phyloP scores from a whole-genome alignment of 331 rosid genomes.

The Phaseolus coccineus region DNA sequence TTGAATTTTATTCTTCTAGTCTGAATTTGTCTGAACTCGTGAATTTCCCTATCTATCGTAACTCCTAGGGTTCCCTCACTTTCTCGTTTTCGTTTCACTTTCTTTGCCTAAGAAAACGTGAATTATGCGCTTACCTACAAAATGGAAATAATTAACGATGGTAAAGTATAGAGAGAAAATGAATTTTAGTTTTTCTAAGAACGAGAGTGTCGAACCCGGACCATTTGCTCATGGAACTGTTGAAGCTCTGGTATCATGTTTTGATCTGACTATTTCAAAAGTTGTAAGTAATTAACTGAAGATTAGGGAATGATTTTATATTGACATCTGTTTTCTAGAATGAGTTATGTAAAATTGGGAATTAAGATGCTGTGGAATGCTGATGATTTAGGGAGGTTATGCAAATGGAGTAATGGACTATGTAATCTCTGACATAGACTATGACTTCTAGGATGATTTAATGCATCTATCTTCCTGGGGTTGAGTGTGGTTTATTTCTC shows the following conservation, averaged over 20 bases:
- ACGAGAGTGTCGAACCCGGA: background rate
- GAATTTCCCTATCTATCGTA: conserved; percentile 8
- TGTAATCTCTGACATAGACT: background rate
- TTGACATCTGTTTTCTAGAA: background rate
- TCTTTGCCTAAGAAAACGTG: background rate
- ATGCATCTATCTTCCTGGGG: background rate
- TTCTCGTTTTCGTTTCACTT: background rate
- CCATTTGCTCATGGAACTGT: background rate
- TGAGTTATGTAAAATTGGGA: background rate
- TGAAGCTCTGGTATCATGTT: background rate
- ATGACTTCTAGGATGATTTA: background rate
- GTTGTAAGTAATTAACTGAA: background rate
- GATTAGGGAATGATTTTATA: background rate
- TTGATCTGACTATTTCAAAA: background rate
- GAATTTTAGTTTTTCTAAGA: background rate
- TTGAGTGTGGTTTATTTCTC: background rate
- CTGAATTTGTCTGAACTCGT: conserved; percentile 34
- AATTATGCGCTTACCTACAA: background rate
- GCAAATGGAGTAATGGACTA: background rate
- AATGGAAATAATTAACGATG: background rate
- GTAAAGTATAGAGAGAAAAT: background rate
- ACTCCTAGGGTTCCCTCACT: background rate
- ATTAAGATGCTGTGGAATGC: background rate
- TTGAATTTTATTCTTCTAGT: background rate
- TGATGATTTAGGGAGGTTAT: background rate